Conservation (phyloP, 129 eudicot genomes). For the Mikania micrantha region DNA sequence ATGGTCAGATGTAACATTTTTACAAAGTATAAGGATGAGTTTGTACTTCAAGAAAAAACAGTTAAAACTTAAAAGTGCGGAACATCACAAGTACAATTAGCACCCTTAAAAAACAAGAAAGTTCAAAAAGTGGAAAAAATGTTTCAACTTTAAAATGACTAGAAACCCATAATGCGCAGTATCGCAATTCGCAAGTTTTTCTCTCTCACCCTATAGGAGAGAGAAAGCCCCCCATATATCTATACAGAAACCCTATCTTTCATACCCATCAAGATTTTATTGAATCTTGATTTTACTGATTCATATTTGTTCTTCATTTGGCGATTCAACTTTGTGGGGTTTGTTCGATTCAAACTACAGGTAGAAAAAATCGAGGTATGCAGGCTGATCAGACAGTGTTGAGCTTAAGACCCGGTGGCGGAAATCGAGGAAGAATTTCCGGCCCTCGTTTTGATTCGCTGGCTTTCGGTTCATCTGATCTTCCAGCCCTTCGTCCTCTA, state of each 20-base stretch:
- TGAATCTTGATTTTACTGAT: constrained; percentile 17
- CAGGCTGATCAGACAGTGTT: constrained; percentile 85
- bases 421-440: constrained; percentile 51
- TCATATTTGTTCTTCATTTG: constrained; percentile 20
- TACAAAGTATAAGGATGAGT: background rate
- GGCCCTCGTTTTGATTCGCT: constrained; percentile 56
- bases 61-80: background rate
- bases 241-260: constrained; percentile 23
- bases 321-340: constrained; percentile 11
- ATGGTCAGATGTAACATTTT: background rate
- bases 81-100: background rate
- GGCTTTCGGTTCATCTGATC: constrained; percentile 53
- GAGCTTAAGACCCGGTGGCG: constrained; percentile 99
- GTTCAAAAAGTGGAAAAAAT: background rate
- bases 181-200: background rate
- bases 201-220: background rate
- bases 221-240: background rate
- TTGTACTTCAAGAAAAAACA: background rate
- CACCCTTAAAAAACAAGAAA: background rate
- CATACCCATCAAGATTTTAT: constrained; percentile 1
- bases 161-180: background rate
- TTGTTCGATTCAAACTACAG: constrained; percentile 1
- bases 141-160: background rate
- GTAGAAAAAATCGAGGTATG: constrained; percentile 49
- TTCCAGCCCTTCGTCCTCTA: constrained; percentile 65